A percentile compares a stretch with the other conserved stretches of the same genome.
These are phyloP conservation scores for Verticillium nonalfalfae DNA, from an alignment of 2,329 filamentous ascomycete species.

Conservation along the genomic window DNA sequence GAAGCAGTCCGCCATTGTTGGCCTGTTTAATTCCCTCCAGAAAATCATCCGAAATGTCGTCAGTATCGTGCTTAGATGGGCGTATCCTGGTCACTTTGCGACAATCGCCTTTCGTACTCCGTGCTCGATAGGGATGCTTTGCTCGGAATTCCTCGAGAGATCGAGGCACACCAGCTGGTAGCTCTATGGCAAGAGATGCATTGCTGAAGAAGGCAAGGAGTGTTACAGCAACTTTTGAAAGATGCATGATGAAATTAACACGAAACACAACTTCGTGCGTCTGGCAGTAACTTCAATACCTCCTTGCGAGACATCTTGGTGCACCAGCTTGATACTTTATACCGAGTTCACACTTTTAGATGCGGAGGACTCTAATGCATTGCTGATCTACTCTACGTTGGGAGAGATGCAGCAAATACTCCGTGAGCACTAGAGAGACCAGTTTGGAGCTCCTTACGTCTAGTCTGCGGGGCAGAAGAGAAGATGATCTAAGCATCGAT, in stretches of 20 bases:
- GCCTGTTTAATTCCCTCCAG: slow-evolving; percentile 30
- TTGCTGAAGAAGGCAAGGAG: slow-evolving; percentile 9
- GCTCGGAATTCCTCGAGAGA: slow-evolving; percentile 15
- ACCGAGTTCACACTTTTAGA: no score
- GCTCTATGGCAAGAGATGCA: slow-evolving; percentile 2
- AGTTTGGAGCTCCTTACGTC: no score
- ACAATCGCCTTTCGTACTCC: not conserved
- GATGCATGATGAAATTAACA: slow-evolving; percentile 9
- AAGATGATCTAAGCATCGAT: no score
- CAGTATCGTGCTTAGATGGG: slow-evolving; percentile 34
- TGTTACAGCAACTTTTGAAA: slow-evolving; percentile 8
- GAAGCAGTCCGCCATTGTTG: slow-evolving; percentile 53
- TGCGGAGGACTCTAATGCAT: no score
- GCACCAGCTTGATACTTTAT: no score
- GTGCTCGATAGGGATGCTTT: slow-evolving; percentile 45
- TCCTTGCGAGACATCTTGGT: no score
- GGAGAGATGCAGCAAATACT: no score
- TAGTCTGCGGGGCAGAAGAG: no score
- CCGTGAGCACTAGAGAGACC: no score
- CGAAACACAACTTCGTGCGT: no score
- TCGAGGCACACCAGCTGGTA: slow-evolving; percentile 15
- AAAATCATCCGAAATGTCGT: slow-evolving; percentile 26
- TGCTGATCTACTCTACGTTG: no score
- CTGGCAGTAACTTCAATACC: no score
- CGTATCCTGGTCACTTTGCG: slow-evolving; percentile 8